Percentiles rank a stretch among this genome's conserved stretches.
Conservation (phyloP, 768 basidiomycete genomes). For the Pleurotus djamor region DNA sequence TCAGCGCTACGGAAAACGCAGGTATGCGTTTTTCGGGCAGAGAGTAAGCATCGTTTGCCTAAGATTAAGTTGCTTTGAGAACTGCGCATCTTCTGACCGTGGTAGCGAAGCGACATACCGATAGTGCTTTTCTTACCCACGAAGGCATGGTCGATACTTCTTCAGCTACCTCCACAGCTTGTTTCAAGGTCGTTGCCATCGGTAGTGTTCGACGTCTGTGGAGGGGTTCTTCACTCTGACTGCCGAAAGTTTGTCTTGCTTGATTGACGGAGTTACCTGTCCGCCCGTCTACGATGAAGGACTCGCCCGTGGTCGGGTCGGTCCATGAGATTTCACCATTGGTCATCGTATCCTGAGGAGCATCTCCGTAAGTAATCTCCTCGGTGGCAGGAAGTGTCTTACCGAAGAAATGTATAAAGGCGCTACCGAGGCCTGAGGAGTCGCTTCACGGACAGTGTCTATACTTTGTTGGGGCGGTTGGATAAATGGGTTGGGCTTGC, state of each 20-base stretch:
- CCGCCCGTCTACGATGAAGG: constrained; percentile 59
- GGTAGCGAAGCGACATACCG: constrained; percentile 34
- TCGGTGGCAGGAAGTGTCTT: neutral
- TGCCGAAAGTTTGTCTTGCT: constrained; percentile 13
- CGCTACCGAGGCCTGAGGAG: neutral
- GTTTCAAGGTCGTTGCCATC: neutral
- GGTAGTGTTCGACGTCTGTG: constrained; percentile 13
- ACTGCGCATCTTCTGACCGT: neutral
- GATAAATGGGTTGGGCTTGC: constrained; percentile 27
- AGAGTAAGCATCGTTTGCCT: constrained; percentile 60
- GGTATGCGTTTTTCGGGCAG: constrained; percentile 15
- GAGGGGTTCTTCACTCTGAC: constrained; percentile 3
- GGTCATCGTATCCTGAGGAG: constrained; percentile 11
- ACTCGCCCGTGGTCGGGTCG: constrained; percentile 60
- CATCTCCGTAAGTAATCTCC: neutral
- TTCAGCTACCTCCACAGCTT: constrained; percentile 3
- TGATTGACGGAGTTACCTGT: constrained; percentile 65
- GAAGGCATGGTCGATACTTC: constrained; percentile 37
- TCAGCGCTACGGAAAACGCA: neutral
- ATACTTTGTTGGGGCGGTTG: neutral
- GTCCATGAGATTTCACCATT: constrained; percentile 48
- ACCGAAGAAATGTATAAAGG: constrained; percentile 8
- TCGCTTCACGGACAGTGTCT: neutral
- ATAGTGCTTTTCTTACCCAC: constrained; percentile 65
- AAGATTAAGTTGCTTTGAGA: constrained; percentile 1